Percentiles rank a stretch among this genome's conserved stretches.
Evolutionary conservation across 495 filamentous ascomycete genomes (phyloP).

Genomic region (Penicillium angulare): DNA sequence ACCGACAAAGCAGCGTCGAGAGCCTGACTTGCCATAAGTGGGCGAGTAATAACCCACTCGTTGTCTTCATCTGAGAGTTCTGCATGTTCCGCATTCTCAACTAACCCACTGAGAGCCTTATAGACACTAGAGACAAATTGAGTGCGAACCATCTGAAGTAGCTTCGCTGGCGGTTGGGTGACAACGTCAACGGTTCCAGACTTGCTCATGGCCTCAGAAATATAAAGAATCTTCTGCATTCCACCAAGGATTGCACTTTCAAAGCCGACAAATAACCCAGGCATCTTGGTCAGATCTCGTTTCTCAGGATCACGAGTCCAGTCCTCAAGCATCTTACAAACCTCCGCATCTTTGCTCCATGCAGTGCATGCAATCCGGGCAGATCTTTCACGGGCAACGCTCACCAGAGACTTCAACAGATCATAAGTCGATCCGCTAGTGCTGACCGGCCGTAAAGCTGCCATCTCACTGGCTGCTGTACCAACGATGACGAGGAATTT

Average conservation of each 20-base stretch:
- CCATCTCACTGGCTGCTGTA: constrained; percentile 83
- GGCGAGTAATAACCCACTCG: constrained; percentile 39
- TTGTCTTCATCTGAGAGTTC: constrained; percentile 60
- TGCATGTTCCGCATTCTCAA: constrained; percentile 85
- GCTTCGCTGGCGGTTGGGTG: constrained; percentile 74
- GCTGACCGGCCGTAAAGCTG: constrained; percentile 62
- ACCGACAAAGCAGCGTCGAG: constrained; percentile 32
- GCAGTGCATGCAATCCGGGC: constrained; percentile 75
- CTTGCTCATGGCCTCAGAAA: constrained; percentile 76
- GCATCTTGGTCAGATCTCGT: constrained; percentile 87
- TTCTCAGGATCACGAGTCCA: constrained; percentile 81
- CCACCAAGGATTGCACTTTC: constrained; percentile 73
- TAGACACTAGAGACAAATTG: constrained; percentile 91
- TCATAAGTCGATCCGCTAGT: constrained; percentile 59
- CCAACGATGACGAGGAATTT: constrained; percentile 79
- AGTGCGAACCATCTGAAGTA: constrained; percentile 78
- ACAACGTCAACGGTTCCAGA: constrained; percentile 70
- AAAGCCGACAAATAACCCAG: constrained; percentile 73
- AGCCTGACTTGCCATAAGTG: constrained; percentile 25
- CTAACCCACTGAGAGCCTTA: constrained; percentile 87
- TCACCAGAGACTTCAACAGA: constrained; percentile 67
- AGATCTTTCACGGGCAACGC: constrained; percentile 77
- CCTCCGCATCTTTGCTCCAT: constrained; percentile 86
- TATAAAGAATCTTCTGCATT: constrained; percentile 92
- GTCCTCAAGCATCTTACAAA: constrained; percentile 85